Conservation (phyloP, 1,284 basidiomycete species). For the Sphagnurus paluster region DNA sequence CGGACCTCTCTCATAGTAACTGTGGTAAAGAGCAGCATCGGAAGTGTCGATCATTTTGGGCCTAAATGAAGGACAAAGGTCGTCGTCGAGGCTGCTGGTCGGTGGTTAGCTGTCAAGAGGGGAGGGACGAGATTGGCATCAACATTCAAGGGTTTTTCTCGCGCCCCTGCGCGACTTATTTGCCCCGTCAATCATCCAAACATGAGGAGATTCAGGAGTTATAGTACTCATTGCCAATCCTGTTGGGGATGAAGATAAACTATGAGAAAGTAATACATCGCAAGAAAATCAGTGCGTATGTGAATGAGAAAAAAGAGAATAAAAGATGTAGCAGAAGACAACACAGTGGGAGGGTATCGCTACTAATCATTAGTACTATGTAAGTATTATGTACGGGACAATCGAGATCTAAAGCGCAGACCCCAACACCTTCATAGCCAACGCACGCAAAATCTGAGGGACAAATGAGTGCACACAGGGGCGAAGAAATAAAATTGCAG, state of each 20-base stretch:
- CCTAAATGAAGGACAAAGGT: neutral
- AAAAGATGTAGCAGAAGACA: too few species aligned
- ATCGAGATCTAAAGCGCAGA: slow-evolving; percentile 44
- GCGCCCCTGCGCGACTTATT: slow-evolving; percentile 6
- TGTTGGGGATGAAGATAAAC: neutral
- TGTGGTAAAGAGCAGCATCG: neutral
- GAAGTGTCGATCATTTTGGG: neutral
- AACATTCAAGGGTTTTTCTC: slow-evolving; percentile 4
- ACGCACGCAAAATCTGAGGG: slow-evolving; percentile 77
- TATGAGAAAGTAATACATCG: neutral
- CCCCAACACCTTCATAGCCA: slow-evolving; percentile 90
- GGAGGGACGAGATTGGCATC: neutral
- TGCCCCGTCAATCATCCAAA: neutral
- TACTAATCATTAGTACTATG: too few species aligned
- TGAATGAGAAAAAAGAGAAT: too few species aligned
- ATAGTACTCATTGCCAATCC: neutral
- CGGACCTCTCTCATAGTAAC: neutral
- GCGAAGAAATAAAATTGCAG: slow-evolving; percentile 3
- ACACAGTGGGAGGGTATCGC: too few species aligned
- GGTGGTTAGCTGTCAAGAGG: neutral
- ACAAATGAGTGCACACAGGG: slow-evolving; percentile 21
- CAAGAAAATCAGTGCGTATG: too few species aligned
- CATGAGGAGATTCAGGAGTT: neutral
- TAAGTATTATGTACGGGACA: neutral
- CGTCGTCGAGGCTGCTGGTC: neutral